Conservation (phyloP, 2,329 filamentous ascomycete genomes). For the Clonostachys sp. region DNA sequence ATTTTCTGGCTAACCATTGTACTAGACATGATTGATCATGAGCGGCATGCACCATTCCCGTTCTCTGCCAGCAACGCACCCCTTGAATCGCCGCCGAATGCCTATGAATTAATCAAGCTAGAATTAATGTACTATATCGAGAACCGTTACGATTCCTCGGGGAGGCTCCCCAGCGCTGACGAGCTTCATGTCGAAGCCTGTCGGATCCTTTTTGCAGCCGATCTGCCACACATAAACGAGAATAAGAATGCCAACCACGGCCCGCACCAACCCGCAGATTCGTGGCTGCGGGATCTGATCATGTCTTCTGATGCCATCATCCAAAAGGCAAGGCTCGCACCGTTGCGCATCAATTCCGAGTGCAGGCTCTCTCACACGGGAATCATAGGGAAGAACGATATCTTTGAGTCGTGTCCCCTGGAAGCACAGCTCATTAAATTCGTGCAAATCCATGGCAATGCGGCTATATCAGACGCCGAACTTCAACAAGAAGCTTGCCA, state of each 20-base stretch:
- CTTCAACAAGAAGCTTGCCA: constrained; percentile 12
- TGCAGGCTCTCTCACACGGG: constrained; percentile 10
- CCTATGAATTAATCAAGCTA: constrained; percentile 28
- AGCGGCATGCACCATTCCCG: constrained; percentile 11
- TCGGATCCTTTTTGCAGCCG: constrained; percentile 18
- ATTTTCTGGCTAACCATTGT: background rate
- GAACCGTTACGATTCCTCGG: constrained; percentile 10
- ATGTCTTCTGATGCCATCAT: constrained; percentile 6
- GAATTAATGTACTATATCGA: constrained; percentile 21
- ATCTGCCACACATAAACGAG: constrained; percentile 1
- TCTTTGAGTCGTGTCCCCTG: constrained; percentile 18
- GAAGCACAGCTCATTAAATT: constrained; percentile 10
- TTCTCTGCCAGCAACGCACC: constrained; percentile 12
- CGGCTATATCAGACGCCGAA: constrained; percentile 8
- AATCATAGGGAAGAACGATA: constrained; percentile 17
- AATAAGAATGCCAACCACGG: background rate
- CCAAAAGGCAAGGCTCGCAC: constrained; percentile 11
- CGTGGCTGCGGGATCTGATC: constrained; percentile 18
- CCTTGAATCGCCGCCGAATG: constrained; percentile 8
- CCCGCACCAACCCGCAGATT: constrained; percentile 1
- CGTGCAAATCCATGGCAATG: constrained; percentile 3
- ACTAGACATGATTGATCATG: constrained; percentile 10
- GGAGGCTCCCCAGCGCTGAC: constrained; percentile 9
- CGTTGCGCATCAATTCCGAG: constrained; percentile 12
- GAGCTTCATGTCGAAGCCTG: constrained; percentile 15